Conservation (phyloP, 768 basidiomycete species). For the Dentipellis fragilis region DNA sequence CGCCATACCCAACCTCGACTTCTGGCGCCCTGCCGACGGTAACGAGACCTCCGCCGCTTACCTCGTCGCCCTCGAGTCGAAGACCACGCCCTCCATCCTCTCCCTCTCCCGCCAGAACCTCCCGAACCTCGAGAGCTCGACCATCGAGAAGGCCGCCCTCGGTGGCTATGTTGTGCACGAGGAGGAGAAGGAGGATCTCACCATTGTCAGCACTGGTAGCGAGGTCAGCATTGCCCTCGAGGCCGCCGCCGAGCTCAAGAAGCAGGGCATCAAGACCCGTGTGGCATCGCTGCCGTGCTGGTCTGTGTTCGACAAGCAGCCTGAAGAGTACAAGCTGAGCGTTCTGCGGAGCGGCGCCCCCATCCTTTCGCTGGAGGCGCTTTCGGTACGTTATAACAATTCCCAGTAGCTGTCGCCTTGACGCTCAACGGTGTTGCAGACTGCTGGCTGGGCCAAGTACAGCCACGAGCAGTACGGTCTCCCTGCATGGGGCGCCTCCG, state of each 20-base stretch:
- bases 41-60: constrained; percentile 97
- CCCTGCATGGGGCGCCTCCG: constrained; percentile 76
- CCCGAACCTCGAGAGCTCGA: constrained; percentile 82
- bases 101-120: constrained; percentile 85
- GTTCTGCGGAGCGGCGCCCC: constrained; percentile 87
- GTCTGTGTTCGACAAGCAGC: constrained; percentile 80
- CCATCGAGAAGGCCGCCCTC: constrained; percentile 71
- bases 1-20: constrained; percentile 83
- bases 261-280: constrained; percentile 70
- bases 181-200: constrained; percentile 70
- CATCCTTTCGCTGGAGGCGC: constrained; percentile 82
- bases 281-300: constrained; percentile 87
- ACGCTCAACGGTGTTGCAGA: constrained; percentile 22
- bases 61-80: constrained; percentile 64
- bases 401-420: neutral
- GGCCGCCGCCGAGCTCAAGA: constrained; percentile 71
- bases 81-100: constrained; percentile 72
- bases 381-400: constrained; percentile 32
- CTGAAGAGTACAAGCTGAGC: constrained; percentile 66
- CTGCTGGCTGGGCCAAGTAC: constrained; percentile 83
- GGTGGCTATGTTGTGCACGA: constrained; percentile 91
- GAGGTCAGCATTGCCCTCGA: constrained; percentile 86
- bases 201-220: constrained; percentile 82
- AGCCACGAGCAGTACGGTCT: constrained; percentile 84
- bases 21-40: constrained; percentile 91